phyloP scores from a whole-genome alignment of 306 rosid genomes.

The Delonix regia region DNA sequence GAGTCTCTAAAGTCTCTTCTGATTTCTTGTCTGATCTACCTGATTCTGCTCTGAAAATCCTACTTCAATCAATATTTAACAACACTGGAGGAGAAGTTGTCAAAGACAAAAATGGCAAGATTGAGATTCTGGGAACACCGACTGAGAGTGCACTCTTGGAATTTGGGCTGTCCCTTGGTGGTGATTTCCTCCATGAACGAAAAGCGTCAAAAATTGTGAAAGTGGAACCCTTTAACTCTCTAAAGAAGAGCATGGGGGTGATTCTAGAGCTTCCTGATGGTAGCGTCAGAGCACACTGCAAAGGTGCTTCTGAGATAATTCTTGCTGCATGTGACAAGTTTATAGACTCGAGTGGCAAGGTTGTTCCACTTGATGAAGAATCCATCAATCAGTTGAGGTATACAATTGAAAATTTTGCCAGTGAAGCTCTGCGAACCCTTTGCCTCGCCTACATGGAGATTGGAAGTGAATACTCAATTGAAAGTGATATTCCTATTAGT shows the following conservation, averaged over 20 bases:
- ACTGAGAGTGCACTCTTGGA: conserved; percentile 91
- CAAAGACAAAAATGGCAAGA: conserved; percentile 62
- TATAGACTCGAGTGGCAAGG: conserved; percentile 62
- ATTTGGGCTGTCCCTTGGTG: conserved; percentile 79
- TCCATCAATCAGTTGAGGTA: conserved; percentile 56
- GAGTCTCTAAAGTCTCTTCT: conserved; percentile 51
- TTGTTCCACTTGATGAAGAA: conserved; percentile 62
- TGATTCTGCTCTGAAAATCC: conserved; percentile 58
- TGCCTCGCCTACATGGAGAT: conserved; percentile 88
- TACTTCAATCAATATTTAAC: conserved; percentile 85
- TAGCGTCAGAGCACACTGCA: conserved; percentile 79
- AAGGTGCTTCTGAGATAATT: conserved; percentile 94
- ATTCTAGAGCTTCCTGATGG: conserved; percentile 73
- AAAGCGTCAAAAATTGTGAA: conserved; percentile 59
- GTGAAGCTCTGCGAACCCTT: conserved; percentile 91
- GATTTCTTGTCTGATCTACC: conserved; percentile 65
- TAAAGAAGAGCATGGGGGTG: conserved; percentile 86
- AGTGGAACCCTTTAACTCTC: conserved; percentile 94
- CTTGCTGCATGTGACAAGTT: conserved; percentile 78
- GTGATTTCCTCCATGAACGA: conserved; percentile 72
- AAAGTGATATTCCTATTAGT: conserved; percentile 53
- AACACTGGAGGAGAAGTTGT: conserved; percentile 98
- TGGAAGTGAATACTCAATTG: conserved; percentile 54
- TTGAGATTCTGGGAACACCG: conserved; percentile 88
- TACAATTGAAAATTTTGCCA: conserved; percentile 77